phyloP scores from a whole-genome alignment of 495 filamentous ascomycete genomes.

The Podospora pseudocomata region DNA sequence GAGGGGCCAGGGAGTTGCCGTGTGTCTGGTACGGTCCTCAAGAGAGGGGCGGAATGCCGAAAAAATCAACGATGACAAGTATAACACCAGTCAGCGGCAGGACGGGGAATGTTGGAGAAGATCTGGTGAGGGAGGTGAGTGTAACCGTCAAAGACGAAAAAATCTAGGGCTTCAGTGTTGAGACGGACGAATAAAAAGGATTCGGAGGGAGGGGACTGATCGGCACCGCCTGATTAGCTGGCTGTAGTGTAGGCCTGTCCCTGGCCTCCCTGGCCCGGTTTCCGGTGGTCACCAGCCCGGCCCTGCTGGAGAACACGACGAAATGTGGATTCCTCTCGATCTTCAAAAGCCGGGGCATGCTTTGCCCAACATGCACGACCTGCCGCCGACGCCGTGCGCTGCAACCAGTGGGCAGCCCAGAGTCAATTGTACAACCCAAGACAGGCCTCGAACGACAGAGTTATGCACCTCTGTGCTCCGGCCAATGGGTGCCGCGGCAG shows the following conservation, averaged over 20 bases:
- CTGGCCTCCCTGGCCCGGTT: slow-evolving; percentile 8
- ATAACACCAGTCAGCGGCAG: not conserved
- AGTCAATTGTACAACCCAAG: not conserved
- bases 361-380: not conserved
- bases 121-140: not conserved
- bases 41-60: not conserved
- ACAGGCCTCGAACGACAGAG: not conserved
- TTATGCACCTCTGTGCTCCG: not conserved
- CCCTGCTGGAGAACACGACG: not conserved
- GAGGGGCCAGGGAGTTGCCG: not conserved
- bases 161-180: not conserved
- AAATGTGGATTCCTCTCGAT: slow-evolving; percentile 6
- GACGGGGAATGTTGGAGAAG: not conserved
- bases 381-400: not conserved
- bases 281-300: slow-evolving; percentile 9
- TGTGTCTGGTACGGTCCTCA: not conserved
- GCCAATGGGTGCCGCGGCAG: not conserved
- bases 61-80: not conserved
- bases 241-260: not conserved
- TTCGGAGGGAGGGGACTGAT: slow-evolving; percentile 9
- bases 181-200: slow-evolving; percentile 6
- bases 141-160: too few species aligned
- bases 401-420: not conserved
- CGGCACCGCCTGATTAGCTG: slow-evolving; percentile 18
- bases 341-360: not conserved